Evolutionary conservation across 2,329 filamentous ascomycete genomes (phyloP).

Genomic region (Massarina eburnea): DNA sequence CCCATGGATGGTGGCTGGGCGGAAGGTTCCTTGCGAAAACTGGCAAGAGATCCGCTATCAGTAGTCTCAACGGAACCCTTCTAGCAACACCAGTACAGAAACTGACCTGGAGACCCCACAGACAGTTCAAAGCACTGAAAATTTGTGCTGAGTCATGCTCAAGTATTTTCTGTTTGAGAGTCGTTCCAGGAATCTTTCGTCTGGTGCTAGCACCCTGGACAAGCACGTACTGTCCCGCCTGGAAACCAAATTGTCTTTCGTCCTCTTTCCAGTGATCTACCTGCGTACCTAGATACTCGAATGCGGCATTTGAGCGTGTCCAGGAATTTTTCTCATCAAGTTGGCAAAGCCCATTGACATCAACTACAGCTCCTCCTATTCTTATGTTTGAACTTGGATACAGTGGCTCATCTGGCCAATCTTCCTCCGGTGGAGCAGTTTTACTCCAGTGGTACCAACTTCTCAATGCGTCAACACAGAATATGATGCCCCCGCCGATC

Average conservation of each 20-base stretch:
- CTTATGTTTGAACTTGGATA: neutral
- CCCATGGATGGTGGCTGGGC: neutral
- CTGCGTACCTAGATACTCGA: constrained; percentile 2
- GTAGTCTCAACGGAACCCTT: constrained; percentile 14
- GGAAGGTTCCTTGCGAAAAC: neutral
- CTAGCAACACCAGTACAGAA: constrained; percentile 22
- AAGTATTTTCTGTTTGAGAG: constrained; percentile 4
- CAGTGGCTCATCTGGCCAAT: neutral
- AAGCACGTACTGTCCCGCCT: constrained; percentile 8
- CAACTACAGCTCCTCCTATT: neutral
- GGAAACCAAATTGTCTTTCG: constrained; percentile 9
- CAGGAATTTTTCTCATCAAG: constrained; percentile 3
- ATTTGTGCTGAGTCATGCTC: constrained; percentile 3
- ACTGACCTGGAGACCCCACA: constrained; percentile 24
- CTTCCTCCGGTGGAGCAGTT: neutral
- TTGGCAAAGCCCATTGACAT: neutral
- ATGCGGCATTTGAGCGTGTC: neutral
- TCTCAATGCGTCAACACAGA: neutral
- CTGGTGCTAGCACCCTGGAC: constrained; percentile 1
- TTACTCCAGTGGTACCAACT: neutral
- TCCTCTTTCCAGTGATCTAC: neutral
- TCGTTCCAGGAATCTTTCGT: constrained; percentile 7
- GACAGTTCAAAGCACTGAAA: constrained; percentile 6
- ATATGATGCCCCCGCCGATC: neutral
- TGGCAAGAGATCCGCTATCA: constrained; percentile 17